Evolutionary conservation across 2,329 filamentous ascomycete species (phyloP), one percentile per base, ranked within the genome.

Genomic region (Berkeleyomyces basicola): DNA sequence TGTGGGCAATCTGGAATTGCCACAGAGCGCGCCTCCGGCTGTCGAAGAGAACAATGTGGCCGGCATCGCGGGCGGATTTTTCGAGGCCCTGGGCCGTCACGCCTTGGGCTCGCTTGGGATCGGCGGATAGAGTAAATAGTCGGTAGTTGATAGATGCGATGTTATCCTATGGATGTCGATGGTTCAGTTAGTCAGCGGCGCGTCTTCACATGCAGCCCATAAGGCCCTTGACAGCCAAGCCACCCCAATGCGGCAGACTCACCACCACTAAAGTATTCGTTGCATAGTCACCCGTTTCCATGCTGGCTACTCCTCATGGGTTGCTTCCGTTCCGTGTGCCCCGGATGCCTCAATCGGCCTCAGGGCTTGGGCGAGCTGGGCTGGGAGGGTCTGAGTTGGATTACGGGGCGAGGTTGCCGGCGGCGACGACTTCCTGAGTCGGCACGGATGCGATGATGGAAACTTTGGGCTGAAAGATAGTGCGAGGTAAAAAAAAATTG

Each of bases 271-370:
- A 73, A 65, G 76, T 77, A 73, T 84, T 84, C 70, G 81, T 84
- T 69, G 82, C 80, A 72, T 82, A 82, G 73, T 83, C 81, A 67
- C 79, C 79, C 72, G 78, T 78, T 72, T 84, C 81, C 81, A 84
- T 84, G 70, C 79, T 80, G 79, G 36, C 51, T 31, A 37, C 36
- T 55, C 49, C 43, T 53, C 60, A 61, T 53, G 39, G n/a, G 37
- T 31, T 53, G 47, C 40, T 44, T 31, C 37, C 49, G 40, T 31
- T 59, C 58, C 58, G 11, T 42, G 58, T 46, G 58, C 58, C 58
- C 58, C 46, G 58, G 42, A 64, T 66, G 65, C 62, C 66, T 66
- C 61, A 42, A 58, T 61, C 49, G 61, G 36, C 39, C 43, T 64
- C 37, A 63, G 49, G 46, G 66, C 57, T 62, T 62, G 47, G 42